These are phyloP conservation scores for Yarrowia porcina DNA, from an alignment of 805 yeast genomes.

Conservation along the genomic window DNA sequence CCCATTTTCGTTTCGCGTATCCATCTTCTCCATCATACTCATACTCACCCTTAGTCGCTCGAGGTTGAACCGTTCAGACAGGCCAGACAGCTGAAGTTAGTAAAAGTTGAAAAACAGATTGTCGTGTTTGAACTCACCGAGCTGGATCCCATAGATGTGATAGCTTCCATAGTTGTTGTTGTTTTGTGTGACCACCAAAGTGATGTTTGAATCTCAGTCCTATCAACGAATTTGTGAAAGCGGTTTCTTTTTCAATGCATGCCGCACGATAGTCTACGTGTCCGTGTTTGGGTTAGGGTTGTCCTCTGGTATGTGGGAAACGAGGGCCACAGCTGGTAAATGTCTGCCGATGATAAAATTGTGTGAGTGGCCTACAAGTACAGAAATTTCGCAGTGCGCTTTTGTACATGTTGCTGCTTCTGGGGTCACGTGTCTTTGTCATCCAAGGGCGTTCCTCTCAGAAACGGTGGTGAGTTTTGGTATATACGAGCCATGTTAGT, in stretches of 20 bases:
- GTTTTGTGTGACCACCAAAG: not conserved
- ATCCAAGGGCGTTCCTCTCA: no score
- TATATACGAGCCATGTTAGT: no score
- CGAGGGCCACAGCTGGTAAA: no score
- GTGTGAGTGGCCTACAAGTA: no score
- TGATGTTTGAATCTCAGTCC: not conserved
- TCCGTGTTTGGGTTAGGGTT: conserved; percentile 24
- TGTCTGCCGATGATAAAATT: no score
- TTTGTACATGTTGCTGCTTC: no score
- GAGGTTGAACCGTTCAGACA: conserved; percentile 49
- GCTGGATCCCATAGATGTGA: conserved; percentile 24
- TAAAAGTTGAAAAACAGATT: not conserved
- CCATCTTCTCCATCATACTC: conserved; percentile 27
- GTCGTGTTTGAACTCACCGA: not conserved
- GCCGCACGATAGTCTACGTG: conserved; percentile 20
- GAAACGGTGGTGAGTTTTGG: no score
- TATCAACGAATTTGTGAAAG: conserved; percentile 1
- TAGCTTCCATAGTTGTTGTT: conserved; percentile 14
- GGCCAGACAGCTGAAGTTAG: conserved; percentile 34
- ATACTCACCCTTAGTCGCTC: conserved; percentile 47
- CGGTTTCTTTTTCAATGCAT: conserved; percentile 13
- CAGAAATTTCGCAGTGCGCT: no score
- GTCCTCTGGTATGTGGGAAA: no score
- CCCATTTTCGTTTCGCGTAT: conserved; percentile 24
- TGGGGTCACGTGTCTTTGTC: no score